A percentile compares a stretch with the other conserved stretches of the same genome.
Conservation (phyloP, 495 filamentous ascomycete genomes). For the Lasiosphaeriaceae sp. region DNA sequence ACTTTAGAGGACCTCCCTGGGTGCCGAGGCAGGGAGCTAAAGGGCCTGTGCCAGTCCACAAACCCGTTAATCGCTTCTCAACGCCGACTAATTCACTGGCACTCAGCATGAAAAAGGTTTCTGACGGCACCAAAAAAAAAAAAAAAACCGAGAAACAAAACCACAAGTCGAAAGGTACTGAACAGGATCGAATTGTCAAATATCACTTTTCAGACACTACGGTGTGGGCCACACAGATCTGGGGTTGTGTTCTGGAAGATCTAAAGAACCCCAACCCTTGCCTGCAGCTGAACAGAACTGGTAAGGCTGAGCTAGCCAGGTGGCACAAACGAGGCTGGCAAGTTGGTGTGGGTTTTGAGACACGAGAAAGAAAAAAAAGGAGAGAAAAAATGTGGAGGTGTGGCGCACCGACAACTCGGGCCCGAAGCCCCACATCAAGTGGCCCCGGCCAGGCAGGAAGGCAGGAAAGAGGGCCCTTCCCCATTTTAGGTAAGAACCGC, state of each 20-base stretch:
- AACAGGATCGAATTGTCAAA: not conserved
- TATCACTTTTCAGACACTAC: not conserved
- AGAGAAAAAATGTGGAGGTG: not conserved
- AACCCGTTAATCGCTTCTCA: too few relatives aligned
- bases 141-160: not conserved
- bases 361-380: conserved; percentile 2
- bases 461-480: not conserved
- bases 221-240: not conserved
- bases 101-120: too few relatives aligned
- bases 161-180: not conserved
- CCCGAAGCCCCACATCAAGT: not conserved
- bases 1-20: too few relatives aligned
- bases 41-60: too few relatives aligned
- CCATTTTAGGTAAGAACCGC: not conserved
- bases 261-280: conserved; percentile 11
- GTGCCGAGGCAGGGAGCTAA: too few relatives aligned
- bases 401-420: not conserved
- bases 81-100: too few relatives aligned
- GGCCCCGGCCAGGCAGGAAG: not conserved
- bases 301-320: conserved; percentile 24
- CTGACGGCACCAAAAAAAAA: not conserved
- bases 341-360: not conserved
- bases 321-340: conserved; percentile 17
- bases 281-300: conserved; percentile 23
- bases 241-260: conserved; percentile 22